Conservation (phyloP, 163 green algal species). For the Scenedesmus sp. region DNA sequence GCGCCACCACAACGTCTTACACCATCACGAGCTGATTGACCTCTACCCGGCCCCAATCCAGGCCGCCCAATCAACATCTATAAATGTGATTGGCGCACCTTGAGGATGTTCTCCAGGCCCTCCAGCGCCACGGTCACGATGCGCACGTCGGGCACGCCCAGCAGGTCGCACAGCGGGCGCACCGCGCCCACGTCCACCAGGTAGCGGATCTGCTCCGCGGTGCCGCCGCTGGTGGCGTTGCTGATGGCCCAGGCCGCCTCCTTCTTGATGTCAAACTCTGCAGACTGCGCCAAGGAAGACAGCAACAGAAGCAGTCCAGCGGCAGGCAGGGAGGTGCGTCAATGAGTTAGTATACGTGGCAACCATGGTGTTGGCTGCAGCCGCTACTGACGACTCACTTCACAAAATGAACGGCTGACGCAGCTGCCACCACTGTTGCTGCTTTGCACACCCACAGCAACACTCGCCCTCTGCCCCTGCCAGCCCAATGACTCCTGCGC, state of each 20-base stretch:
- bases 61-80: no score
- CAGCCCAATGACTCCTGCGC: no score
- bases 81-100: conserved; percentile 66
- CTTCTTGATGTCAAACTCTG: conserved; percentile 99
- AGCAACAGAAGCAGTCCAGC: neutral
- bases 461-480: no score
- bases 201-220: conserved; percentile 89
- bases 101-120: conserved; percentile 99
- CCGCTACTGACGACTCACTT: no score
- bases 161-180: conserved; percentile 97
- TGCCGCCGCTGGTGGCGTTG: conserved; percentile 97
- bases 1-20: conserved; percentile 74
- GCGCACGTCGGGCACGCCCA: conserved; percentile 87
- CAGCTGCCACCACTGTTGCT: no score
- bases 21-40: no score
- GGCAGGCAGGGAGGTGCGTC: neutral
- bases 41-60: no score
- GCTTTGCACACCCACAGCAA: no score
- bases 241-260: conserved; percentile 99
- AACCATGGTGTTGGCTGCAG: no score
- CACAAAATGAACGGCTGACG: no score
- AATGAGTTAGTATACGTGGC: neutral
- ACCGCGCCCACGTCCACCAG: conserved; percentile 91
- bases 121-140: conserved; percentile 99
- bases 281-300: conserved; percentile 44